Conservation (phyloP, 2,329 filamentous ascomycete species). For the Aschersonia sp. region DNA sequence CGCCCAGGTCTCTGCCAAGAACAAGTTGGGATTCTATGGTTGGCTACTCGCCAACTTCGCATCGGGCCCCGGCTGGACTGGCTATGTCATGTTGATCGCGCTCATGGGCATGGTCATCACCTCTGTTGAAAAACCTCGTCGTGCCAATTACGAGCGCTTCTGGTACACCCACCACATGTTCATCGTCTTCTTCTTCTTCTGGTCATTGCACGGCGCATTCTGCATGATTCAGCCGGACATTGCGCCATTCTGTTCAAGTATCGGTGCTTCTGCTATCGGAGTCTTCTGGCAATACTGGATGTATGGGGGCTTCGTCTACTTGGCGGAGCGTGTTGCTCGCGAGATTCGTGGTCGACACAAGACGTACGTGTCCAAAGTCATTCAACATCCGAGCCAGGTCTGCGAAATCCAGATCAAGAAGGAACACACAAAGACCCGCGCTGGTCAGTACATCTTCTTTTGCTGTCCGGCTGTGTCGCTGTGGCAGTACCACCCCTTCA, state of each 20-base stretch:
- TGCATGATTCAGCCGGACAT: constrained; percentile 83
- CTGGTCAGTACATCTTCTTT: constrained; percentile 80
- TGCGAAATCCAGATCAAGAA: constrained; percentile 90
- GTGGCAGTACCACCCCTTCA: constrained; percentile 84
- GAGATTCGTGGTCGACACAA: constrained; percentile 70
- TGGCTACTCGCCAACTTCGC: constrained; percentile 65
- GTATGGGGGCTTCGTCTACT: constrained; percentile 67
- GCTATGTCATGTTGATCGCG: constrained; percentile 69
- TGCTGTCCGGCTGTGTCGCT: constrained; percentile 76
- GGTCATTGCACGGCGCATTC: constrained; percentile 79
- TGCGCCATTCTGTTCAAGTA: constrained; percentile 60
- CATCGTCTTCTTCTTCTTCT: constrained; percentile 78
- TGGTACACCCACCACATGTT: constrained; percentile 88
- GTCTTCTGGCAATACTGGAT: constrained; percentile 89
- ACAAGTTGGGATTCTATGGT: constrained; percentile 64
- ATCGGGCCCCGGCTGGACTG: constrained; percentile 72
- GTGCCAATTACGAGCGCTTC: constrained; percentile 77
- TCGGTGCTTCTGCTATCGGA: constrained; percentile 50
- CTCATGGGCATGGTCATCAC: constrained; percentile 68
- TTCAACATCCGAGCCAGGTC: constrained; percentile 79
- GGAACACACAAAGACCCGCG: constrained; percentile 65
- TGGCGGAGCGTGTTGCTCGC: constrained; percentile 63
- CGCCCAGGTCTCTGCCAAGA: constrained; percentile 58
- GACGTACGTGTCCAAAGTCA: constrained; percentile 78
- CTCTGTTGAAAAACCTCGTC: constrained; percentile 61